Conservation (phyloP, 805 yeast genomes). For the Lachancea sp. region DNA sequence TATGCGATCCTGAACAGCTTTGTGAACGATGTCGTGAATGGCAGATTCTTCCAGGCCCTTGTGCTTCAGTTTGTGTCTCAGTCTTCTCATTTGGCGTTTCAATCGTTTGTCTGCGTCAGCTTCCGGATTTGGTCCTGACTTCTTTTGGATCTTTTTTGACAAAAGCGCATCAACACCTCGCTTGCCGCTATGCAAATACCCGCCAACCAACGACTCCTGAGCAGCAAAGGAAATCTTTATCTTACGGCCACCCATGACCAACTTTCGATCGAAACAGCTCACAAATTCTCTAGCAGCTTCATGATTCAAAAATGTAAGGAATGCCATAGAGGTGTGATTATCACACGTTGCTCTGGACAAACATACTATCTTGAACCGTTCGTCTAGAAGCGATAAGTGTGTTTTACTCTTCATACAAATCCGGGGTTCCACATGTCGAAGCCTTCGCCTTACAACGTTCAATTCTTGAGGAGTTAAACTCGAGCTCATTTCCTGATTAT, state of each 20-base stretch:
- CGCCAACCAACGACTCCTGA: conserved; percentile 20
- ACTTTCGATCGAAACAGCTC: conserved; percentile 7
- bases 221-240: conserved; percentile 18
- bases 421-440: neutral
- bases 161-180: neutral
- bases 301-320: conserved; percentile 20
- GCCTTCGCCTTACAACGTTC: neutral
- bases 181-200: conserved; percentile 6
- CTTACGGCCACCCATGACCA: conserved; percentile 18
- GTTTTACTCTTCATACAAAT: neutral
- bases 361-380: conserved; percentile 12
- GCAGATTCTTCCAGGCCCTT: conserved; percentile 17
- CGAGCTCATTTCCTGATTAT: neutral
- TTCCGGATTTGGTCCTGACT: neutral
- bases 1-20: neutral
- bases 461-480: neutral
- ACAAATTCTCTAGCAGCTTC: conserved; percentile 15
- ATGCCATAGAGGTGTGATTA: conserved; percentile 16
- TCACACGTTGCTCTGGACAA: conserved; percentile 15
- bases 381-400: conserved; percentile 13
- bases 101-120: conserved; percentile 4
- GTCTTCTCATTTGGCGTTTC: conserved; percentile 22
- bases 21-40: conserved; percentile 9
- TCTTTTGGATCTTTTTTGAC: neutral
- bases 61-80: conserved; percentile 18